Base-by-base conservation (phyloP, 2,329 filamentous ascomycete genomes). In the Tricladium varicosporioides region DNA sequence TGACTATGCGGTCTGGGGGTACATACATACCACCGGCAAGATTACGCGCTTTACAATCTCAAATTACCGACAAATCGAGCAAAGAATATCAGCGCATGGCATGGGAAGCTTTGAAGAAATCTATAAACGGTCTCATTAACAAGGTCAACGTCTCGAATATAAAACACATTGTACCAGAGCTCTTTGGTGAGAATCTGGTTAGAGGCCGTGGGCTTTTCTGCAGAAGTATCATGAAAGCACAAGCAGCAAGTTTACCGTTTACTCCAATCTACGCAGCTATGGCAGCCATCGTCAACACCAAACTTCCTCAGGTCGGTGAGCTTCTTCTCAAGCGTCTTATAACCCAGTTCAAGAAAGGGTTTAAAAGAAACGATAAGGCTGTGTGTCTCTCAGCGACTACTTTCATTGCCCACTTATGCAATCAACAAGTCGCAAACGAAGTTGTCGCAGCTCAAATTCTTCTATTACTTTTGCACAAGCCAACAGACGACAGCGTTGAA, bases 71-170 rank as follows among this genome's bases (percentile, higher is more conserved):
- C 76, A 96, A 96, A 79, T 87, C 83, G 54, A 95, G 88, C 74
- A 95, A 96, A 74, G 94, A 97, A 76, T 97, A 96, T 71, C 94
- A 97, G 81, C 90, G 94, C 67, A 96, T 99, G 91, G 92, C 92
- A 8, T 99, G 94, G 94, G 94, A 99, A 75, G 93, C 93, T 11
- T 78, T 99, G 69, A 99, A 99, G 78, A 99, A 99, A 79, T 94
- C 90, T 49, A 96, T 99, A 76, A 97, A 99, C 71, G 94, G 94
- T 67, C 78, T 99, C 63, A 96, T 99, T 81, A 99, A 99, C 82
- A 99, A 99, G 79, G 89, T 97, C 79, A 97, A 97, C 75, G 90
- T 93, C 55, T 91, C 89, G 33, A 99, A 99, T 73, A 97, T 99
- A 81, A 97, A 99, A 75, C 84, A 89, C 70, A 97, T 99, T 61